Base-by-base conservation (phyloP, 495 filamentous ascomycete species). In the Hypomontagnella monticulosa region DNA sequence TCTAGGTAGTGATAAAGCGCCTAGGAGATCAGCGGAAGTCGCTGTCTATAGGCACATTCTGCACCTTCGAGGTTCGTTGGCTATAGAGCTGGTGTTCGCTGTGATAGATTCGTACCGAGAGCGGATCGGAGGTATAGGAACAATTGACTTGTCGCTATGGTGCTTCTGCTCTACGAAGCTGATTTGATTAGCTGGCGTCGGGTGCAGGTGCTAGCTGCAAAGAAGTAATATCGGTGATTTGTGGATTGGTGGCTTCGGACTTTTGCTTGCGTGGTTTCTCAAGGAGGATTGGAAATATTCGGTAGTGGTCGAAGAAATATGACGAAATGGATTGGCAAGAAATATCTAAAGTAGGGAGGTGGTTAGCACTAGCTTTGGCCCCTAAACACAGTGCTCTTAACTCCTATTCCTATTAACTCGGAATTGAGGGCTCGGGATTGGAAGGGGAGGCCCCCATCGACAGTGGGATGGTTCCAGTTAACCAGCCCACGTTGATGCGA, bases 261-360 rank as follows among this genome's bases (percentile, higher is more conserved):
- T 27, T 27, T 27, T 27, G 23, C 7, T 42, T 30, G 43, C 38
- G 51, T n/a, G 32, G 51, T 61, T 40, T 57, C 51, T 63, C n/a
- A n/a, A 20, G 41, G 51, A 14, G 16, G 16, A 44, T 30, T 6
- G 37, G 43, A 56, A 54, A 41, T 16, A 38, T 67, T 44, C 12
- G 59, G 43, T 50, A 49, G 59, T 40, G 46, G 36, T 59, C 50
- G 50, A 63, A 23, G 11, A 19, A 55, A 69, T 61, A 69, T 69
- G 66, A 69, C 60, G 60, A 69, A 69, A 69, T 63, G 23, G 60
- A 64, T 69, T 69, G 56, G 47, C 60, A 54, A 54, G 19, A 51
- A 19, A 51, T 63, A 60, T 60, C 66, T 64, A 53, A 61, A 56
- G 41, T 55, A 55, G 58, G 55, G 55, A 68, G 59, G 65, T 56